A percentile compares a stretch with the other conserved stretches of the same genome.
Conservation (phyloP, 805 yeast species). For the Ogataea degrootiae region DNA sequence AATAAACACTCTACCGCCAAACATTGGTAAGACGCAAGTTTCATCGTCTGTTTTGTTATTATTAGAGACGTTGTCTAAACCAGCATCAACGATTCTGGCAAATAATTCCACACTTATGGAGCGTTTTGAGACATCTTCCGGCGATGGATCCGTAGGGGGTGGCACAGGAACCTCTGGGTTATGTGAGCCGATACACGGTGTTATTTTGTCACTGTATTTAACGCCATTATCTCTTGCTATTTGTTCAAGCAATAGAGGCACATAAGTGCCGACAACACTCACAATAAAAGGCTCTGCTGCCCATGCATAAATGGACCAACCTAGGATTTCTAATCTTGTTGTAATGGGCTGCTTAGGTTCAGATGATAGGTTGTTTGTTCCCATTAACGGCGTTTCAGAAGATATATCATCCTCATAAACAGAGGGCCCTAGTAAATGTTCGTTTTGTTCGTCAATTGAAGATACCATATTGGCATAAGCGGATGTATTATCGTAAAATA, state of each 20-base stretch:
- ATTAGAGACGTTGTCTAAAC: no score
- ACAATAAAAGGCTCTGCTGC: slow-evolving; percentile 81
- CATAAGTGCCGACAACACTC: slow-evolving; percentile 73
- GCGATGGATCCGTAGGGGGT: slow-evolving; percentile 6
- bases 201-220: slow-evolving; percentile 47
- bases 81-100: background rate
- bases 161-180: slow-evolving; percentile 31
- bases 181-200: slow-evolving; percentile 42
- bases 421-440: background rate
- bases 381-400: background rate
- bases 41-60: slow-evolving; percentile 4
- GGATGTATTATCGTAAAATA: no score
- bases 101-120: no score
- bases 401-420: background rate
- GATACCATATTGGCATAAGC: no score
- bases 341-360: slow-evolving; percentile 22
- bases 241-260: slow-evolving; percentile 66
- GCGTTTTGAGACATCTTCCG: background rate
- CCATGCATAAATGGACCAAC: slow-evolving; percentile 69
- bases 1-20: slow-evolving; percentile 36
- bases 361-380: background rate
- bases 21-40: slow-evolving; percentile 31
- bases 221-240: slow-evolving; percentile 74
- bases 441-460: no score
- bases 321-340: slow-evolving; percentile 42